Evolutionary conservation across 2,329 filamentous ascomycete genomes (phyloP).

Genomic region (Calonectria naviculata): DNA sequence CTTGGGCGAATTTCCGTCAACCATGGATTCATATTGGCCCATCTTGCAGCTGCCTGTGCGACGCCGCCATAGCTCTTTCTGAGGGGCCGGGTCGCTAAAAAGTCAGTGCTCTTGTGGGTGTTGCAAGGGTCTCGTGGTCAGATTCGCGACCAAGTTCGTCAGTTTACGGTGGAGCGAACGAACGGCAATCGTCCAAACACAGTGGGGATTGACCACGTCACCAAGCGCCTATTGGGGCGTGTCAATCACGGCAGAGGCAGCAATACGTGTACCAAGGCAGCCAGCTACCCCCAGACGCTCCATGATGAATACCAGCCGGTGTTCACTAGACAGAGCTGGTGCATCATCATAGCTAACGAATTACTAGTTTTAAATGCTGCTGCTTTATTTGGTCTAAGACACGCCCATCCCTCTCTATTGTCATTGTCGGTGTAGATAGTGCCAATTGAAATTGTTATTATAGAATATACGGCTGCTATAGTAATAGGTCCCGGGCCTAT

Average conservation of each 20-base stretch:
- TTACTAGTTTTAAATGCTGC: background rate
- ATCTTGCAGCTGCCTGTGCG: background rate
- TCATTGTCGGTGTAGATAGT: background rate
- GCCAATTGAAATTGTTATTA: background rate
- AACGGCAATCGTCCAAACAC: background rate
- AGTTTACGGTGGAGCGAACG: background rate
- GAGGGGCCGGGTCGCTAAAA: background rate
- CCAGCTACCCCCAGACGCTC: background rate
- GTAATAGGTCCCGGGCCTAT: background rate
- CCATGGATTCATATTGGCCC: background rate
- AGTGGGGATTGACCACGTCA: background rate
- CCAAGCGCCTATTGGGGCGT: background rate
- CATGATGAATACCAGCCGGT: no score
- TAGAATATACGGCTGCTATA: background rate
- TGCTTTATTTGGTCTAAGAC: no score
- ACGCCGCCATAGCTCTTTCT: background rate
- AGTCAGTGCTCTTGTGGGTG: background rate
- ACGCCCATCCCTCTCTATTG: no score
- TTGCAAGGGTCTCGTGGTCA: background rate
- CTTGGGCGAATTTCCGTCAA: background rate
- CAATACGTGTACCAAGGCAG: background rate
- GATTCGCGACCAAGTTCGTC: background rate
- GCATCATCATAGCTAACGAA: no score
- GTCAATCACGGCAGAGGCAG: background rate
- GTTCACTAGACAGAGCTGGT: no score